Evolutionary conservation across 2,329 filamentous ascomycete species (phyloP).

Genomic region (Orbilia quercus): DNA sequence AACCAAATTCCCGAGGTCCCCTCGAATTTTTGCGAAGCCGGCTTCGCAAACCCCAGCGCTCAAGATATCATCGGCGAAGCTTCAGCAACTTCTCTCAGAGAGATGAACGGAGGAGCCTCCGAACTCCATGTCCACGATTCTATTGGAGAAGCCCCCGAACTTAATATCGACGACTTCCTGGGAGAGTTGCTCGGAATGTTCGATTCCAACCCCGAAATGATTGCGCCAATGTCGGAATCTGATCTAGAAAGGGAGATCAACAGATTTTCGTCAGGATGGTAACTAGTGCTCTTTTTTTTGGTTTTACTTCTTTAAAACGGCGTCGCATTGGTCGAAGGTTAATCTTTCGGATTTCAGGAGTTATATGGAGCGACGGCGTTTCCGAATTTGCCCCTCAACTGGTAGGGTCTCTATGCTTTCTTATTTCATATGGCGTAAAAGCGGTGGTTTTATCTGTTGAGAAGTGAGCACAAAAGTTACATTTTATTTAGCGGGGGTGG

Average conservation of each 20-base stretch:
- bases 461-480: conserved; percentile 11
- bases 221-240: not conserved
- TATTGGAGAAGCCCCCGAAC: not conserved
- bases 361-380: conserved; percentile 36
- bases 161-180: not conserved
- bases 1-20: too few relatives aligned
- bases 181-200: not conserved
- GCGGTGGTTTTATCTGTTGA: conserved; percentile 10
- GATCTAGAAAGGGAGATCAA: not conserved
- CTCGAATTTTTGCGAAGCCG: too few relatives aligned
- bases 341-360: conserved; percentile 27
- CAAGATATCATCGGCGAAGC: too few relatives aligned
- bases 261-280: not conserved
- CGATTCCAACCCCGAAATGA: not conserved
- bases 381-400: conserved; percentile 6
- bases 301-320: not conserved
- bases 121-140: not conserved
- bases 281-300: conserved; percentile 1
- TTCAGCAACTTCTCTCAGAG: too few relatives aligned
- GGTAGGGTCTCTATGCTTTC: conserved; percentile 28
- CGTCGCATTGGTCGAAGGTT: conserved; percentile 13
- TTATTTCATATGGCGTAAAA: conserved; percentile 31
- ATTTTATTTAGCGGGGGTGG: conserved; percentile 25
- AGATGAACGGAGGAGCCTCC: too few relatives aligned
- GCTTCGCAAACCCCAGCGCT: too few relatives aligned